Evolutionary conservation across 2,329 filamentous ascomycete species (phyloP).

Genomic region (Aspergillus sp.): DNA sequence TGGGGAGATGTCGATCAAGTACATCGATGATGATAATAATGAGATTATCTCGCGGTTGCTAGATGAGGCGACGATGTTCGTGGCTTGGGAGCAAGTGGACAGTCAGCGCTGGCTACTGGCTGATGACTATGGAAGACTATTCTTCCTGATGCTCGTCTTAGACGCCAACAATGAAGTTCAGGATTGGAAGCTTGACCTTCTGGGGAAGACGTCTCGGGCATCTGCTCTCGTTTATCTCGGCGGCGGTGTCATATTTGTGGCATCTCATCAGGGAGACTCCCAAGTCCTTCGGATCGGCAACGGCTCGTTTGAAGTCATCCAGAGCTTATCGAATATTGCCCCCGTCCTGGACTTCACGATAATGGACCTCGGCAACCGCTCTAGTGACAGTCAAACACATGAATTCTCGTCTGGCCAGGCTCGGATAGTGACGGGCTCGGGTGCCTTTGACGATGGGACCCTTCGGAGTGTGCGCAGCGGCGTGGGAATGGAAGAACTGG

Average conservation of each 20-base stretch:
- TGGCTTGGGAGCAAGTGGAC: constrained; percentile 87
- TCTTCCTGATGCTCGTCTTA: constrained; percentile 77
- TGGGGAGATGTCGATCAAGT: constrained; percentile 78
- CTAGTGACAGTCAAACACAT: constrained; percentile 75
- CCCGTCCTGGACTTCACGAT: constrained; percentile 92
- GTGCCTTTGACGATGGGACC: constrained; percentile 84
- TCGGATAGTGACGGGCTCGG: constrained; percentile 87
- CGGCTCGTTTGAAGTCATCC: constrained; percentile 65
- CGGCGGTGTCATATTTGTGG: constrained; percentile 72
- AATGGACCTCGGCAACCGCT: constrained; percentile 91
- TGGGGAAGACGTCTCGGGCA: constrained; percentile 72
- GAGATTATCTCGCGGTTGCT: constrained; percentile 65
- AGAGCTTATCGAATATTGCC: constrained; percentile 79
- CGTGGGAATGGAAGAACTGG: constrained; percentile 85
- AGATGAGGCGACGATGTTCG: constrained; percentile 76
- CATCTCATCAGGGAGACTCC: constrained; percentile 89
- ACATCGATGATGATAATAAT: constrained; percentile 76
- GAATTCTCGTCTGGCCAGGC: constrained; percentile 95
- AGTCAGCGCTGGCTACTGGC: constrained; percentile 80
- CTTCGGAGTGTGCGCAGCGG: constrained; percentile 89
- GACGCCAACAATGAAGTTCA: constrained; percentile 65
- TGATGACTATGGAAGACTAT: constrained; percentile 85
- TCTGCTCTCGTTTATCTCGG: constrained; percentile 74
- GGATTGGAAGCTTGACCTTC: constrained; percentile 67
- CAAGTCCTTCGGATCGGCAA: constrained; percentile 70